Evolutionary conservation across 768 basidiomycete genomes (phyloP).

Genomic region (Mycena crocata): DNA sequence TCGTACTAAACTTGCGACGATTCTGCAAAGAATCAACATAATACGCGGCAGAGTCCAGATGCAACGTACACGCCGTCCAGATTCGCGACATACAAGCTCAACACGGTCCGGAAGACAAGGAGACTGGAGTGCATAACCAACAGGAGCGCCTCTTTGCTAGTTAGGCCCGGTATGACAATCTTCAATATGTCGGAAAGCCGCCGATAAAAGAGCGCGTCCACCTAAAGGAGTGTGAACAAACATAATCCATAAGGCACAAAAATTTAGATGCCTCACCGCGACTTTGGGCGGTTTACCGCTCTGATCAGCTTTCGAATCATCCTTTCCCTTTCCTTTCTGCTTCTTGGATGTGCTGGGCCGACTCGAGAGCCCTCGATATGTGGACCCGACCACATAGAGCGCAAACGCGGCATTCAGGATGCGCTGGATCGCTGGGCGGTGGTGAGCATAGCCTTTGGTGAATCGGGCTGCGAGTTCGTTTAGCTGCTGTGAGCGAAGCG

Average conservation of each 20-base stretch:
- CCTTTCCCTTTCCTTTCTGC: conserved; percentile 53
- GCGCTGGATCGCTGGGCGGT: conserved; percentile 81
- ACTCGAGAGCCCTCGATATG: conserved; percentile 68
- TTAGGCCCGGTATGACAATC: conserved; percentile 89
- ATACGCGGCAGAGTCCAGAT: conserved; percentile 2
- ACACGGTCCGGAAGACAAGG: conserved; percentile 88
- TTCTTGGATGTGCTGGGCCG: conserved; percentile 51
- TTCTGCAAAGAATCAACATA: conserved; percentile 57
- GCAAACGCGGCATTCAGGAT: conserved; percentile 77
- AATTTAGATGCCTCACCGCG: conserved; percentile 60
- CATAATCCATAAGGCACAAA: neutral
- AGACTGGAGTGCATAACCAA: conserved; percentile 90
- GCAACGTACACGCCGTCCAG: conserved; percentile 86
- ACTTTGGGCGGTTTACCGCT: conserved; percentile 67
- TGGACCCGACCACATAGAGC: conserved; percentile 73
- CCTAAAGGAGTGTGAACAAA: neutral
- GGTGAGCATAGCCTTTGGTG: conserved; percentile 64
- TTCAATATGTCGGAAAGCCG: conserved; percentile 80
- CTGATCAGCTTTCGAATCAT: conserved; percentile 39
- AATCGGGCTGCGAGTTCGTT: conserved; percentile 57
- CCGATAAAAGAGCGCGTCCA: conserved; percentile 88
- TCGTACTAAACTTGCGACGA: conserved; percentile 94
- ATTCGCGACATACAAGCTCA: conserved; percentile 94
- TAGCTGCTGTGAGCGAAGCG: conserved; percentile 41
- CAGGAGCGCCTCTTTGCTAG: conserved; percentile 89